A percentile compares a stretch with the other conserved stretches of the same genome.
These are phyloP conservation scores for Quercus berberidifolia DNA, from an alignment of 306 rosid species.

Conservation along the genomic window DNA sequence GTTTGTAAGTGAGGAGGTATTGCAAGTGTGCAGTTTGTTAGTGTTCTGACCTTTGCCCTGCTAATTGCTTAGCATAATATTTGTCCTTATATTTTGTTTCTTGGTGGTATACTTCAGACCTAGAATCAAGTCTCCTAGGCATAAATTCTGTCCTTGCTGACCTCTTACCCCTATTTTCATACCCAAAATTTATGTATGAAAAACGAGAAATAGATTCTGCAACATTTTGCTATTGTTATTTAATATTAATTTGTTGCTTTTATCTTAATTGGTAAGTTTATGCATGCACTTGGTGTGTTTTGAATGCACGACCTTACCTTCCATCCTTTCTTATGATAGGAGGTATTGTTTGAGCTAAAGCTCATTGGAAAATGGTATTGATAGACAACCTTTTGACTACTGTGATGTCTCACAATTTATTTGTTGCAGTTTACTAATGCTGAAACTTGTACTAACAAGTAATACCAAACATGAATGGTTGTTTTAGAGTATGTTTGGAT, in stretches of 20 bases:
- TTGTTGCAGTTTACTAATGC: background rate
- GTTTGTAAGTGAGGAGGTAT: background rate
- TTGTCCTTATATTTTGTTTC: background rate
- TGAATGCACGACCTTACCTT: background rate
- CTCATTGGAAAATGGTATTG: no score
- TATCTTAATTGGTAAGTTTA: no score
- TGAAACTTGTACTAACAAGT: no score
- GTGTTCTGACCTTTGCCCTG: background rate
- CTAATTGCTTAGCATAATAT: background rate
- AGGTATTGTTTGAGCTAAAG: no score
- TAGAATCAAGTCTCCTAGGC: background rate
- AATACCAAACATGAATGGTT: no score
- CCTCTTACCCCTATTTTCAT: background rate
- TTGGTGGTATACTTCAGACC: background rate
- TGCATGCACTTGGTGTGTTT: background rate
- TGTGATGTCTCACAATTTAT: no score
- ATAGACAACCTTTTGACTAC: no score
- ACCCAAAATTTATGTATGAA: background rate
- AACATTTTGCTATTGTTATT: background rate
- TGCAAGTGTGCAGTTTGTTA: background rate
- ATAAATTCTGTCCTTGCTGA: background rate
- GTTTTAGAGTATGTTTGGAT: no score
- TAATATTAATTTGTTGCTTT: background rate
- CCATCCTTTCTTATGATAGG: no score
- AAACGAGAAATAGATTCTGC: background rate